Percentiles rank a stretch among this genome's conserved stretches.
Conservation (phyloP, 768 basidiomycete genomes). For the Termitomyces sp. region DNA sequence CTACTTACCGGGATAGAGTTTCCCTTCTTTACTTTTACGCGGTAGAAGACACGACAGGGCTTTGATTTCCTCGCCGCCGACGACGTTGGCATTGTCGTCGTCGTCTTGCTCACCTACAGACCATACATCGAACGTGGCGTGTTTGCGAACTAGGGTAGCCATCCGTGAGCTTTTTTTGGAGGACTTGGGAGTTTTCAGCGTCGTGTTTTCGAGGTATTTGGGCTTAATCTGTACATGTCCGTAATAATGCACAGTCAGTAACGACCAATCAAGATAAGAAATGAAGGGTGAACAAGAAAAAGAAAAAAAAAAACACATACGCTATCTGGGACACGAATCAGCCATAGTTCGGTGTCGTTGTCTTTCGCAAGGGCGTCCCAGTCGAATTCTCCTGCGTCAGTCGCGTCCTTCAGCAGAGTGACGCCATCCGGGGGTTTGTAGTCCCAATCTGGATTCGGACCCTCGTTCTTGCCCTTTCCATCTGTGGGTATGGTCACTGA, state of each 20-base stretch:
- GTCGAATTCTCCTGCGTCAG: constrained; percentile 53
- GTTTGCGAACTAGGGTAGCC: constrained; percentile 49
- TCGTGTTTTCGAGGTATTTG: constrained; percentile 51
- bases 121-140: constrained; percentile 61
- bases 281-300: no score
- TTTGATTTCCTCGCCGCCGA: constrained; percentile 61
- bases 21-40: constrained; percentile 52
- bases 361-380: constrained; percentile 56
- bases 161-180: constrained; percentile 34
- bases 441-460: constrained; percentile 48
- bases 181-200: constrained; percentile 36
- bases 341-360: constrained; percentile 63
- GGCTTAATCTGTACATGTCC: constrained; percentile 47
- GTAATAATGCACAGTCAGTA: neutral
- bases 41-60: constrained; percentile 60
- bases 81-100: constrained; percentile 13
- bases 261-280: no score
- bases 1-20: constrained; percentile 47
- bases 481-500: constrained; percentile 2
- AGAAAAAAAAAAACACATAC: constrained; percentile 34
- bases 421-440: constrained; percentile 54
- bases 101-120: constrained; percentile 41
- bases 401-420: constrained; percentile 38
- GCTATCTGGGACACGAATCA: constrained; percentile 62
- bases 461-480: constrained; percentile 43